Evolutionary conservation across 2,329 filamentous ascomycete genomes (phyloP), one percentile per base, ranked within the genome.

Genomic region (Colletotrichum orbiculare): DNA sequence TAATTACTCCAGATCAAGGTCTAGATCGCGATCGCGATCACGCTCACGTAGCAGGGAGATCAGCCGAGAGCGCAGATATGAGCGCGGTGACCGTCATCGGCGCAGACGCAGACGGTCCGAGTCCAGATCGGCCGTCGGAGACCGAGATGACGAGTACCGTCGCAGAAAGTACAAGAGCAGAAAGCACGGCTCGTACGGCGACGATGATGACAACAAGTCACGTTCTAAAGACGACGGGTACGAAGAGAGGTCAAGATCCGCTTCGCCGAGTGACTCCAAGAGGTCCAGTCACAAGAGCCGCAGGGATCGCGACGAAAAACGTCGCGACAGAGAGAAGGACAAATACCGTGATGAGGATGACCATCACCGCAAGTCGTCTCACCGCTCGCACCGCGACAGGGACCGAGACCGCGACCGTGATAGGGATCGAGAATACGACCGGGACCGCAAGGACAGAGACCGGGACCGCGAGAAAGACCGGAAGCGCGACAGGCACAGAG

Each of bases 161-260:
- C 84, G 85, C 70, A 85, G 84, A 62, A 82, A 79, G 68, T 80
- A 84, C 69, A 80, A 74, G 69, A 79, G 77, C 75, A 77, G 76
- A 59, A 76, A 79, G 64, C 74, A 78, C 66, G 69, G 71, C 48
- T 73, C 81, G 61, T 70, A 78, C 69, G 78, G 79, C 13, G 82
- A 84, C 52, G 84, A 84, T 15, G 80, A 82, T 54, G 80, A 85
- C 48, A 71, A 73, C 54, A 77, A 73, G 67, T 71, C 74, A 45
- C 75, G 75, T 42, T 69, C 77, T 47, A 67, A 69, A 49, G 45
- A 71, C 67, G 76, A 76, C 68, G 78, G 82, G 52, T 80, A 82
- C 69, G 78, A 80, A 11, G 84, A 88, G 52, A 84, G 85, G 54
- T 88, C 89, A 0, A 84, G 90, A 62, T 92, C 91, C 6, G 83